Evolutionary conservation across 352 stramenopile species (phyloP), one percentile per base, ranked within the genome.

Genomic region (Phytophthora idaei): DNA sequence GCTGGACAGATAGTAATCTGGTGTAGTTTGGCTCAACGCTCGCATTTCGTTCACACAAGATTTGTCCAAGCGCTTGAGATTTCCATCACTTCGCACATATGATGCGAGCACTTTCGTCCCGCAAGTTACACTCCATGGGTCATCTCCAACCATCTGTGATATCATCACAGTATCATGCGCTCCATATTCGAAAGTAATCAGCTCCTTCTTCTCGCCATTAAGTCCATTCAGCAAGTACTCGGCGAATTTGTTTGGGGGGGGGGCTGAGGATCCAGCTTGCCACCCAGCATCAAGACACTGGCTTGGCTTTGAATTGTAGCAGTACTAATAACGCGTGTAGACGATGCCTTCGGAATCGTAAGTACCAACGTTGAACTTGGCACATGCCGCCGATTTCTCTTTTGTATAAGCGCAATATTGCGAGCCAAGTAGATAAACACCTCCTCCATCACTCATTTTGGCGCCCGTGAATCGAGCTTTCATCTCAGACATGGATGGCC

Each of bases 51-150:
- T 7, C 41, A 47, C 37, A 44, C 37, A 44, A 3, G 11, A 3
- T 44, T 44, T 44, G 6, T 47, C 41, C n/a, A 47, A 25, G 41
- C 41, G 41, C 7, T 47, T n/a, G 41, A 47, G n/a, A 12, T 47
- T n/a, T 4, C n/a, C n/a, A 17, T 17, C 15, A 14, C 10, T 7
- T 15, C 41, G 15, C 5, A 28, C 41, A 17, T 47, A 47, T 4
- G 42, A 48, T 48, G 42, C 42, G 0, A 48, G n/a, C 42, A 48
- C n/a, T n/a, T 48, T 48, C 42, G 28, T 48, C 4, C n/a, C 42
- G 42, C 42, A 48, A 8, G 42, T 12, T 25, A 29, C 42, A 14
- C 42, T 48, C 42, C 42, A 48, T 4, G 42, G 42, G n/a, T 48
- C n/a, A 3, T 1, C 42, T 11, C n/a, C 42, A 48, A 48, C 42